A percentile compares a stretch with the other conserved stretches of the same genome.
Conservation (phyloP, 2,329 filamentous ascomycete species). For the Truncatella angustata region DNA sequence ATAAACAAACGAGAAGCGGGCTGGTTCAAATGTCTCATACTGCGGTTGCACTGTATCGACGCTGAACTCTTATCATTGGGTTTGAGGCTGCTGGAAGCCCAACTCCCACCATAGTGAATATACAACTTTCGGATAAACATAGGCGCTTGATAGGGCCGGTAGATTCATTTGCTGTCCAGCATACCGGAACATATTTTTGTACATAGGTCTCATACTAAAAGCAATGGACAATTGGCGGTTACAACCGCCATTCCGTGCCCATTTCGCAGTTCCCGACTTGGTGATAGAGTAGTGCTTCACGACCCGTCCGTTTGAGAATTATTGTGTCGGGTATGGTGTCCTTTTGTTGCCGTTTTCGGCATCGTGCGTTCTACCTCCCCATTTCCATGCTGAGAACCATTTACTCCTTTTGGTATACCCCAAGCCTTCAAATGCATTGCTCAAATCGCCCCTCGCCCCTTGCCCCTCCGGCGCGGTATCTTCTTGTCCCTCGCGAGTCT, state of each 20-base stretch:
- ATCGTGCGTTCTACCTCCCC: not conserved
- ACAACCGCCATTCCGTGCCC: not conserved
- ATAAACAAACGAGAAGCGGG: no score
- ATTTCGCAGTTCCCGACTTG: no score
- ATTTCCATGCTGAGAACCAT: not conserved
- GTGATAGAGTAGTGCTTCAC: no score
- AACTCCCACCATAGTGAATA: no score
- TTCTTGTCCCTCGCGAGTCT: constrained; percentile 21
- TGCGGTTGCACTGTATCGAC: no score
- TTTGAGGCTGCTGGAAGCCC: no score
- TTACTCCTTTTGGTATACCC: not conserved
- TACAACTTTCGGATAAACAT: no score
- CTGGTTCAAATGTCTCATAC: no score
- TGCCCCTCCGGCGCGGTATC: no score
- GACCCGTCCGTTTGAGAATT: no score
- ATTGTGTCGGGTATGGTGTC: not conserved
- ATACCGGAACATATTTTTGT: constrained; percentile 4
- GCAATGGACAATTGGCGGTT: not conserved
- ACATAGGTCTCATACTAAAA: constrained; percentile 3
- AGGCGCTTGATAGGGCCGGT: not conserved
- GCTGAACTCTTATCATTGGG: no score
- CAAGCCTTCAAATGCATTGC: not conserved
- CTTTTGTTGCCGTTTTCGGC: not conserved
- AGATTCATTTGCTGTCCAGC: constrained; percentile 1
- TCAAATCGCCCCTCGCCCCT: not conserved